Conservation (phyloP, 208 protist genomes). For the Willaertia magna region DNA sequence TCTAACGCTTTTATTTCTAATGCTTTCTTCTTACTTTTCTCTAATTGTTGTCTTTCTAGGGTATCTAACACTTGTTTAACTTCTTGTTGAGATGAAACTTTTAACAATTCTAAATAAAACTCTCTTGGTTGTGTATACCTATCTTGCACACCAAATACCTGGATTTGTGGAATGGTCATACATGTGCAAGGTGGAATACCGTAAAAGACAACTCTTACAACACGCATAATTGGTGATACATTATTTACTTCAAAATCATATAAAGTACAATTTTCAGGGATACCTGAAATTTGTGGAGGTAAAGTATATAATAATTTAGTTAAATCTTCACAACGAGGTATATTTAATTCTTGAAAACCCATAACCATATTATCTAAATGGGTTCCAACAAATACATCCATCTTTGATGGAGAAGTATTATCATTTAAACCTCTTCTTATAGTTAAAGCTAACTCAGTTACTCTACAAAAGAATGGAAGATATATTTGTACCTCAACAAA, state of each 20-base stretch:
- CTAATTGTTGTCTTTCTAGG: neutral
- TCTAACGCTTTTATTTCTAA: neutral
- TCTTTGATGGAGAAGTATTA: neutral
- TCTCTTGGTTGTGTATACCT: neutral
- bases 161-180: neutral
- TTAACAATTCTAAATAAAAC: neutral
- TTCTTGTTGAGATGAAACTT: neutral
- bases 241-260: neutral
- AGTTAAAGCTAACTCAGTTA: neutral
- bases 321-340: neutral
- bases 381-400: neutral
- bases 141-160: neutral
- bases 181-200: neutral
- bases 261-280: neutral
- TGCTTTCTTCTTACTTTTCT: neutral
- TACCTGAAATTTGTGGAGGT: constrained; percentile 1
- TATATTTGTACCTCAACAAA: constrained; percentile 4
- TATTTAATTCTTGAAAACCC: neutral
- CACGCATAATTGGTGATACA: neutral
- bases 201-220: neutral
- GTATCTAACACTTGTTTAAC: no score
- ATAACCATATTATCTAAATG: neutral
- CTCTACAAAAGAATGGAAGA: neutral
- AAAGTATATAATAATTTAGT: neutral
- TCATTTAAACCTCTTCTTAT: neutral